Evolutionary conservation across 306 rosid species (phyloP), one percentile per base, ranked within the genome.

Genomic region (Vigna radiata): DNA sequence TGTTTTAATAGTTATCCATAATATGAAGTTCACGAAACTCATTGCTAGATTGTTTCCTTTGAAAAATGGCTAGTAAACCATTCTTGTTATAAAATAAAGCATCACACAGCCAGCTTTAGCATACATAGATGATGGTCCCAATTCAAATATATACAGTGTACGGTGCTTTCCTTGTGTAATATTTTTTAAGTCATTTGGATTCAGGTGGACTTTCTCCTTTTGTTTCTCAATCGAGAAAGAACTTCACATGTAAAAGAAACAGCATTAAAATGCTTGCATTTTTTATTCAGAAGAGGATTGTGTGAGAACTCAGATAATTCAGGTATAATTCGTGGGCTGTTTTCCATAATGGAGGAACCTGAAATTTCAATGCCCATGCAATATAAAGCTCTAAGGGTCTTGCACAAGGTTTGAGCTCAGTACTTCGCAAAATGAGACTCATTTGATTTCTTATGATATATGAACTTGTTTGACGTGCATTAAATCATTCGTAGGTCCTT

Each of bases 201-300:
- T 83, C 89, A 91, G 98, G 89, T 85, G 68, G 84, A 86, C 36
- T 79, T 89, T 65, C 93, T 94, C 77, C 69, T 81, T 76, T 87
- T 84, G 55, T 84, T 86, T 84, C 89, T 89, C 68, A 25, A 78
- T 63, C 80, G 19, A 75, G 89, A 85, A 76, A 83, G 73, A 68
- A 70, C 84, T 36, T 25, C 50, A 43, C 88, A 18, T 62, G 79
- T 91, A 58, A 88, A 55, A 52, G 88, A 79, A 78, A 83, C 87
- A 9, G 84, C 87, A 10, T 47, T 89, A 82, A 88, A 78, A 84
- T 90, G 98, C 79, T 76, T 94, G 75, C 81, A 37, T 56, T 90
- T 75, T 78, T 54, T 94, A 61, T 72, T 82, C 31, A 65, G 68
- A 71, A 85, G 83, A 84, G 88, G 90, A 67, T 54, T n/a, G 6